phyloP scores from a whole-genome alignment of 306 rosid species.

The Rubus parviflorus region DNA sequence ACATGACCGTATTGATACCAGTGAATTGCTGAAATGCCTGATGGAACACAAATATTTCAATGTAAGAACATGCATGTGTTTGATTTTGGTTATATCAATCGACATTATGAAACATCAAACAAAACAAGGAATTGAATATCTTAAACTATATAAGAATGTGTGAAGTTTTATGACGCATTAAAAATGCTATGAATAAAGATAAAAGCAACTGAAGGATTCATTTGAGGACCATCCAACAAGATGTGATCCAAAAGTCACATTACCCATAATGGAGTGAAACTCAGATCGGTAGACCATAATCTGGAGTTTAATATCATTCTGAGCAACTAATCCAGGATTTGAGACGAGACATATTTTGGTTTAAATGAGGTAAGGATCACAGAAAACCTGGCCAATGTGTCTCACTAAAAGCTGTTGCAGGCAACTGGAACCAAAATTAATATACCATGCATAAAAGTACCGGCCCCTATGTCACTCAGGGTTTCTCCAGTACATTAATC shows the following conservation, averaged over 20 bases:
- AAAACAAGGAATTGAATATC: not conserved
- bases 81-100: not conserved
- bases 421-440: not conserved
- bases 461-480: not conserved
- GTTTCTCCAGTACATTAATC: not conserved
- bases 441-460: not conserved
- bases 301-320: not conserved
- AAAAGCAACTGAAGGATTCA: no score
- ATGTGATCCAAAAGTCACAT: not conserved
- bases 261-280: not conserved
- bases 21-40: slow-evolving; percentile 97
- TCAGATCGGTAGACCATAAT: not conserved
- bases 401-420: not conserved
- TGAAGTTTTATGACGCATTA: not conserved
- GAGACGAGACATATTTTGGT: not conserved
- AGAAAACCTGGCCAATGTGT: not conserved
- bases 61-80: not conserved
- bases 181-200: no score
- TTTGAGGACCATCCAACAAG: not conserved
- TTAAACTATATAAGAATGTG: not conserved
- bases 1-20: slow-evolving; percentile 96
- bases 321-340: not conserved
- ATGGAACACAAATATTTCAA: slow-evolving; percentile 14
- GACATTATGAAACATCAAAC: slow-evolving; percentile 1
- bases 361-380: not conserved